Conservation (phyloP, 768 basidiomycete genomes). For the Boletus coccyginus region DNA sequence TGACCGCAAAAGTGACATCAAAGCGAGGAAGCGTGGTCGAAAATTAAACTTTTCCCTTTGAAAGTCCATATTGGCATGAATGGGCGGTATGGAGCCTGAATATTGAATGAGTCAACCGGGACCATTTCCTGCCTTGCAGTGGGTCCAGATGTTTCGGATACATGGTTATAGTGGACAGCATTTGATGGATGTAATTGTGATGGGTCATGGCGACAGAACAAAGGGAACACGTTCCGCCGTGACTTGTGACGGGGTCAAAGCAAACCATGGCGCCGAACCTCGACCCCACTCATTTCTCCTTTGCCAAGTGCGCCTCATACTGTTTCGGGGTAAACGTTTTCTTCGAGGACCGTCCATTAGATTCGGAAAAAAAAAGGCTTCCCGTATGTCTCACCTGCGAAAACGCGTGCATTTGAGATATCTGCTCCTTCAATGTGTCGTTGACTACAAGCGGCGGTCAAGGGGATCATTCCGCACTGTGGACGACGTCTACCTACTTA, state of each 20-base stretch:
- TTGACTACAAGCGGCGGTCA: conserved; percentile 52
- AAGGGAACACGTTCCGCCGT: not conserved
- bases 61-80: not conserved
- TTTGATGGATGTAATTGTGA: not conserved
- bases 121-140: not conserved
- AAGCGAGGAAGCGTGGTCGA: conserved; percentile 7
- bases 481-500: conserved; percentile 44
- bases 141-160: not conserved
- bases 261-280: not conserved
- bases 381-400: conserved; percentile 59
- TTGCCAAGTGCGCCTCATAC: conserved; percentile 49
- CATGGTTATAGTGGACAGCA: not conserved
- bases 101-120: not conserved
- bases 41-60: not conserved
- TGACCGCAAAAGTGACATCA: not conserved
- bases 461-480: not conserved
- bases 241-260: no score
- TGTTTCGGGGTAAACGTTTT: conserved; percentile 74
- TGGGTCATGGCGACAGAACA: conserved; percentile 2
- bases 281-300: conserved; percentile 15
- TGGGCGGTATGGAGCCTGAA: not conserved
- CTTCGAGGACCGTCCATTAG: conserved; percentile 33
- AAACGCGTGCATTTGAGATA: conserved; percentile 83
- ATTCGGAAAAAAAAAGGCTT: not conserved
- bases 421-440: conserved; percentile 68